Conservation (phyloP, 352 stramenopile genomes). For the Phytophthora vignae region DNA sequence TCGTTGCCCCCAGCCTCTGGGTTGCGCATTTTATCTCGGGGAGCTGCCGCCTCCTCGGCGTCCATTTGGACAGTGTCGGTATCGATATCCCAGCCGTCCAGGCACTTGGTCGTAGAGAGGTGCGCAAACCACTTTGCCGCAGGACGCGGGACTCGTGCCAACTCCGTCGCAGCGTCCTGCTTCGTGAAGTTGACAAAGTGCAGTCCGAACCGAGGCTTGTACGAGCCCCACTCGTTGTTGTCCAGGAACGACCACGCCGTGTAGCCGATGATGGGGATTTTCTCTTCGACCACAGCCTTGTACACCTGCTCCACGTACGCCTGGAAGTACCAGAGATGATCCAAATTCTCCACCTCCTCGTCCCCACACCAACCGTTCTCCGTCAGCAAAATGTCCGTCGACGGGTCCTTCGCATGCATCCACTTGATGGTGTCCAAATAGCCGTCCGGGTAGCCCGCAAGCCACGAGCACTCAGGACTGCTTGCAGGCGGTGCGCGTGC, state of each 20-base stretch:
- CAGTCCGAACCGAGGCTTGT: slow-evolving; percentile 61
- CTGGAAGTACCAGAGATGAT: slow-evolving; percentile 73
- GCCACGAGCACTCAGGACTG: slow-evolving; percentile 49
- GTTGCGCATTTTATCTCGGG: slow-evolving; percentile 11
- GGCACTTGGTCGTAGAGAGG: slow-evolving; percentile 66
- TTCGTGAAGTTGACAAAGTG: slow-evolving; percentile 63
- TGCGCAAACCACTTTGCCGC: slow-evolving; percentile 69
- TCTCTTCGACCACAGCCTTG: slow-evolving; percentile 58
- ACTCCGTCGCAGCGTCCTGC: slow-evolving; percentile 30
- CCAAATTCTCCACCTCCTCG: slow-evolving; percentile 52
- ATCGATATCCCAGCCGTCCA: slow-evolving; percentile 39
- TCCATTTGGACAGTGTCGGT: slow-evolving; percentile 7
- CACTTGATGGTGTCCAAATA: slow-evolving; percentile 76
- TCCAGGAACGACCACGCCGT: slow-evolving; percentile 95
- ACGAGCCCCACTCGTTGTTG: slow-evolving; percentile 95
- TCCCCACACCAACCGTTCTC: slow-evolving; percentile 77
- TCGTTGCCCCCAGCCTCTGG: slow-evolving; percentile 14
- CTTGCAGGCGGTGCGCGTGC: slow-evolving; percentile 44
- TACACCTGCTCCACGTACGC: slow-evolving; percentile 65
- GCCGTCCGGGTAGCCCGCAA: slow-evolving; percentile 53
- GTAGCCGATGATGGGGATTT: slow-evolving; percentile 90
- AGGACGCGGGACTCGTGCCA: slow-evolving; percentile 45
- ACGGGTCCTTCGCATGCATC: slow-evolving; percentile 62
- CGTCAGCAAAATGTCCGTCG: slow-evolving; percentile 62
- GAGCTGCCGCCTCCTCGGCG: slow-evolving; percentile 11